These are phyloP conservation scores for Brettanomyces custersianus DNA, from an alignment of 805 yeast genomes.

Conservation along the genomic window DNA sequence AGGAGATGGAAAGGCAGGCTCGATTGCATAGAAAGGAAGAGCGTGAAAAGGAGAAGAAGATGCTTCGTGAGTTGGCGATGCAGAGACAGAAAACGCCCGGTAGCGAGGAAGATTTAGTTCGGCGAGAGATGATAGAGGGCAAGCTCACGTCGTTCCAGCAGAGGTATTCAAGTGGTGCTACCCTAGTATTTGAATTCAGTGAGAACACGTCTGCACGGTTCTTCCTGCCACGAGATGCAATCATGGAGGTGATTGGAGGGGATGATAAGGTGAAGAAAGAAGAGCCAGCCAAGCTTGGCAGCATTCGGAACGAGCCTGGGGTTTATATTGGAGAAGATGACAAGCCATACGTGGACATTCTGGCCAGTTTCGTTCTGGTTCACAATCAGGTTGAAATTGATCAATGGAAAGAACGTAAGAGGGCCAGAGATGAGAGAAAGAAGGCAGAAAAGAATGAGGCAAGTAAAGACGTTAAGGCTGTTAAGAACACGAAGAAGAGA, in stretches of 20 bases:
- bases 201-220: constrained; percentile 74
- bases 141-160: constrained; percentile 73
- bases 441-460: constrained; percentile 13
- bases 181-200: constrained; percentile 73
- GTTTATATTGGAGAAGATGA: constrained; percentile 10
- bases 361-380: constrained; percentile 40
- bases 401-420: constrained; percentile 30
- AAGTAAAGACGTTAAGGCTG: constrained; percentile 11
- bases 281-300: not conserved
- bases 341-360: constrained; percentile 28
- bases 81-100: constrained; percentile 10
- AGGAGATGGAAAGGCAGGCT: constrained; percentile 14
- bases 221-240: constrained; percentile 65
- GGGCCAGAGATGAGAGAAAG: constrained; percentile 20
- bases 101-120: constrained; percentile 9
- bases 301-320: constrained; percentile 15
- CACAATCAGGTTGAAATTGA: constrained; percentile 44
- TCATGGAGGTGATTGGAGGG: constrained; percentile 44
- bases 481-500: constrained; percentile 9
- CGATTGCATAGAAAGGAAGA: constrained; percentile 18
- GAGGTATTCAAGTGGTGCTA: constrained; percentile 57
- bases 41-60: constrained; percentile 8
- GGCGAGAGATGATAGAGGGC: constrained; percentile 34
- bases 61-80: not conserved
- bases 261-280: constrained; percentile 8